A percentile compares a stretch with the other conserved stretches of the same genome.
Evolutionary conservation across 768 basidiomycete genomes (phyloP).

Genomic region (Suillus spraguei): DNA sequence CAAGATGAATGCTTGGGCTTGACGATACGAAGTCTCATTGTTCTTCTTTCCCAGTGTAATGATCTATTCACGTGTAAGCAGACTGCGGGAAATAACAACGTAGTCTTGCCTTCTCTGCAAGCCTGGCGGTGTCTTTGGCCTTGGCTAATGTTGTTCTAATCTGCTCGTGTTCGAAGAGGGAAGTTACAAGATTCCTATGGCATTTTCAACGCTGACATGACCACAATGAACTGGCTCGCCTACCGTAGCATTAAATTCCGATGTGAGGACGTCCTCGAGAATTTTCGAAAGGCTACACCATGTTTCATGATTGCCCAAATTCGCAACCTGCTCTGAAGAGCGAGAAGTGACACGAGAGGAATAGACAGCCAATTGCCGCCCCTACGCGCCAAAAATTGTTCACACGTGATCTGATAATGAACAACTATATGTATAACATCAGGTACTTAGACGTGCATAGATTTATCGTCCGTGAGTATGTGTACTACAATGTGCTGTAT

Average conservation of each 20-base stretch:
- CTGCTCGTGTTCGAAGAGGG: slow-evolving; percentile 91
- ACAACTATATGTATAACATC: slow-evolving; percentile 3
- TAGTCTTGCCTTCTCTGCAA: slow-evolving; percentile 83
- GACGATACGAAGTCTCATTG: slow-evolving; percentile 63
- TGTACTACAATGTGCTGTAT: slow-evolving; percentile 10
- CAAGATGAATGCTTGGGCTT: slow-evolving; percentile 80
- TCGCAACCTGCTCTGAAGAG: neutral
- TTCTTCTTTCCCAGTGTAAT: slow-evolving; percentile 93
- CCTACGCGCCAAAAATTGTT: neutral
- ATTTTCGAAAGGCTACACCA: slow-evolving; percentile 89
- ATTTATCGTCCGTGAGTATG: slow-evolving; percentile 12
- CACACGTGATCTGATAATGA: slow-evolving; percentile 5
- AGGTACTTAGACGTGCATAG: slow-evolving; percentile 10
- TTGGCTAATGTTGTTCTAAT: slow-evolving; percentile 96
- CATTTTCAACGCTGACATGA: slow-evolving; percentile 9
- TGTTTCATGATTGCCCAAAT: slow-evolving; percentile 72
- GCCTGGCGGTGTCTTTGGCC: slow-evolving; percentile 86
- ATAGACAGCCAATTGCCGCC: neutral
- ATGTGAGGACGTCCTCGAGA: slow-evolving; percentile 90
- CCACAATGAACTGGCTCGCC: slow-evolving; percentile 19
- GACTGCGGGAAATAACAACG: slow-evolving; percentile 2
- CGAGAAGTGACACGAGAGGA: neutral
- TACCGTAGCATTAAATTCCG: slow-evolving; percentile 92
- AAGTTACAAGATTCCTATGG: slow-evolving; percentile 87
- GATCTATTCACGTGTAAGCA: slow-evolving; percentile 48